A percentile compares a stretch with the other conserved stretches of the same genome.
phyloP scores from a whole-genome alignment of 2,329 filamentous ascomycete genomes.

The Ascochyta lentis region DNA sequence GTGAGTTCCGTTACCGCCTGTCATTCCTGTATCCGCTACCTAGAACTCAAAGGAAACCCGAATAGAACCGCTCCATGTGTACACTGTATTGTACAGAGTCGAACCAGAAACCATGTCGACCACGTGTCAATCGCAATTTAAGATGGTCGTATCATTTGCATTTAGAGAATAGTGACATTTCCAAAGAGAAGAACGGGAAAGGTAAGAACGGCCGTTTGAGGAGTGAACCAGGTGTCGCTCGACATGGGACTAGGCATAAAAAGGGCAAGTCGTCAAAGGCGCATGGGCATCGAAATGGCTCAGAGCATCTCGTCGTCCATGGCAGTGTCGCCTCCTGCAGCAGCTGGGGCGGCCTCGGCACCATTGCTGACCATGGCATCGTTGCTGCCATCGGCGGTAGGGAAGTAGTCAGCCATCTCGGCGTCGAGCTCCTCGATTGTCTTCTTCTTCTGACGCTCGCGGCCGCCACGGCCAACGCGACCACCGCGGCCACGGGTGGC shows the following conservation, averaged over 20 bases:
- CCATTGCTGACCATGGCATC: slow-evolving; percentile 56
- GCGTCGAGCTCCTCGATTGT: slow-evolving; percentile 94
- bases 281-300: slow-evolving; percentile 4
- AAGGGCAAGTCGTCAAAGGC: slow-evolving; percentile 13
- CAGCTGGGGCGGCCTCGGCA: slow-evolving; percentile 53
- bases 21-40: slow-evolving; percentile 28
- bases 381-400: slow-evolving; percentile 53
- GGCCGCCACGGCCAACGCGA: slow-evolving; percentile 52
- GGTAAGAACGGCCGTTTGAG: slow-evolving; percentile 18
- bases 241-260: slow-evolving; percentile 6
- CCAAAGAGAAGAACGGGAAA: slow-evolving; percentile 23
- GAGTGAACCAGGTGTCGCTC: slow-evolving; percentile 18
- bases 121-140: slow-evolving; percentile 15
- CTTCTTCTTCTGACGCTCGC: slow-evolving; percentile 78
- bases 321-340: slow-evolving; percentile 44
- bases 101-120: slow-evolving; percentile 16
- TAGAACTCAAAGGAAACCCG: slow-evolving; percentile 14
- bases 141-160: slow-evolving; percentile 14
- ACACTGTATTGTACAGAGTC: slow-evolving; percentile 32
- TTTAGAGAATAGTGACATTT: slow-evolving; percentile 22
- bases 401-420: slow-evolving; percentile 97
- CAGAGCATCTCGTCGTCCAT: slow-evolving; percentile 52
- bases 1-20: slow-evolving; percentile 7
- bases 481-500: slow-evolving; percentile 57
- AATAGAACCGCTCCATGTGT: slow-evolving; percentile 18